Percentiles rank a stretch among this genome's conserved stretches.
Conservation (phyloP, 2,329 filamentous ascomycete genomes). For the Aspergillus ustus region DNA sequence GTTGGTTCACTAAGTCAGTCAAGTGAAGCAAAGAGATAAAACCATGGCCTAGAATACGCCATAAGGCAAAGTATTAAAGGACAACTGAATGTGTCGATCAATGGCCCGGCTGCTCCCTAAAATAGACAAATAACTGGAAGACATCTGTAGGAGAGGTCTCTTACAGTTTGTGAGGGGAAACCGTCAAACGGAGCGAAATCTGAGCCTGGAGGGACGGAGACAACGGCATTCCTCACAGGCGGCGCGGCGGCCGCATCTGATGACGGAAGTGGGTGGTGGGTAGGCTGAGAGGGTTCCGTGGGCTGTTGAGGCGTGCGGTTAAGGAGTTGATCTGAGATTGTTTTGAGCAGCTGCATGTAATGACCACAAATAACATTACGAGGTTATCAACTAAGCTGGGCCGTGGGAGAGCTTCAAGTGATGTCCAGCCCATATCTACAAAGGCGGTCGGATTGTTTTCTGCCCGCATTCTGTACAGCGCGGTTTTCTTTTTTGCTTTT, state of each 20-base stretch:
- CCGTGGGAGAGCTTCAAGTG: background rate
- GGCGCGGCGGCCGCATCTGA: slow-evolving; percentile 31
- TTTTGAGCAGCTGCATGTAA: slow-evolving; percentile 29
- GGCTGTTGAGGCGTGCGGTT: slow-evolving; percentile 14
- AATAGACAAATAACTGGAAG: background rate
- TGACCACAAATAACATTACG: slow-evolving; percentile 21
- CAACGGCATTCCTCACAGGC: slow-evolving; percentile 27
- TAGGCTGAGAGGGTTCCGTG: slow-evolving; percentile 1
- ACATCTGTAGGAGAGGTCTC: background rate
- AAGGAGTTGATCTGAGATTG: slow-evolving; percentile 22
- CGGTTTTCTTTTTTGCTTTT: background rate
- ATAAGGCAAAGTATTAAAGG: slow-evolving; percentile 1
- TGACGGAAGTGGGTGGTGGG: slow-evolving; percentile 17
- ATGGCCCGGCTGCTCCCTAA: background rate
- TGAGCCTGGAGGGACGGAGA: slow-evolving; percentile 16
- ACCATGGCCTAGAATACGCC: slow-evolving; percentile 2
- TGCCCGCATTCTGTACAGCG: slow-evolving; percentile 15
- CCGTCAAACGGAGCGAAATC: slow-evolving; percentile 8
- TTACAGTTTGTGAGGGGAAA: slow-evolving; percentile 3
- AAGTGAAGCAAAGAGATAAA: background rate
- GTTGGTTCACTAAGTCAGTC: background rate
- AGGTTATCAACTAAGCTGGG: slow-evolving; percentile 14
- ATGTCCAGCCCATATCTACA: slow-evolving; percentile 17
- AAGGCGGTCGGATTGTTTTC: slow-evolving; percentile 28
- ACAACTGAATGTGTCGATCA: background rate